Evolutionary conservation across 2,329 filamentous ascomycete species (phyloP), one percentile per base, ranked within the genome.

Genomic region (Penicillium sp.): DNA sequence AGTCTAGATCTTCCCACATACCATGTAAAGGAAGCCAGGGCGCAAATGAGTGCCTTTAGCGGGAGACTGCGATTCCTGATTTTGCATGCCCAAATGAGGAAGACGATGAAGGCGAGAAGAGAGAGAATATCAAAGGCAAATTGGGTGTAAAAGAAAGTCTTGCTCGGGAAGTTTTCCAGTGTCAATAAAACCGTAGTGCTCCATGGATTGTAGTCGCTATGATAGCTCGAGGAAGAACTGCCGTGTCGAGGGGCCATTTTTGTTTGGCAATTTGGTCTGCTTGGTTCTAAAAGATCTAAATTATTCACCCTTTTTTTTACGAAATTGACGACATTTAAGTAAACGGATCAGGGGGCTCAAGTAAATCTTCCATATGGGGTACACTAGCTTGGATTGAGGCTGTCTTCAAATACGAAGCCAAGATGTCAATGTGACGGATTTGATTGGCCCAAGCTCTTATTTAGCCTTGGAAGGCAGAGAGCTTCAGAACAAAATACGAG

Each of bases 101-200:
- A 66, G 15, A 19, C 35, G 15, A 68, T 38, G 15, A 68, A 54
- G 1, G 65, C 59, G 4, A 60, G n/a, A 19, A 65, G 38, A 7
- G 56, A 61, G 27, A 68, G 52, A 12, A 61, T 50, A 31, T 65
- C 56, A 31, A 67, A 67, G 23, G 52, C 55, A 46, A 67, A 62
- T 15, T 46, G 49, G 6, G 55, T 48, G 33, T 48, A 45, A 33
- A 51, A 63, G 12, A 58, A 29, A 38, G 27, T 13, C 43, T 43
- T 55, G 12, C 9, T 19, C 6, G 0, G 25, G 23, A 29, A 35
- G 15, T 10, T 3, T 0, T 54, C 29, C 29, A 57, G 6, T 8
- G 57, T 51, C 15, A 66, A 46, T 3, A 2, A 2, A n/a, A 25
- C 13, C 25, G 50, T 46, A 1, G 54, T 15, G 13, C 42, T 51